Percentiles rank a stretch among this genome's conserved stretches.
These are phyloP conservation scores for Quercus parvula DNA, from an alignment of 306 rosid genomes.

Conservation along the genomic window DNA sequence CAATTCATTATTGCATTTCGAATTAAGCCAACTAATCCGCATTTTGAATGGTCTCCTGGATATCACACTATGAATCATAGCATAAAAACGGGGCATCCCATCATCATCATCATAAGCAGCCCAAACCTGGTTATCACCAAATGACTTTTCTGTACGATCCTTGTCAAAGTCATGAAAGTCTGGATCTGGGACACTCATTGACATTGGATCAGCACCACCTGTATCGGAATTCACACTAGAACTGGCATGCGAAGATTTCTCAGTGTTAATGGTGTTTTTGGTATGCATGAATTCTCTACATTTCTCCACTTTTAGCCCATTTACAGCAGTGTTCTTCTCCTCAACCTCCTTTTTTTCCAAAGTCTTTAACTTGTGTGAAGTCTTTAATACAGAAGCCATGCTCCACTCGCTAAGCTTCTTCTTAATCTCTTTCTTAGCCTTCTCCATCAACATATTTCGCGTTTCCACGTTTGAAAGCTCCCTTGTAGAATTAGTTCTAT, in stretches of 20 bases:
- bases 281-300: slow-evolving; percentile 19
- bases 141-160: slow-evolving; percentile 76
- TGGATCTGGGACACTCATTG: slow-evolving; percentile 82
- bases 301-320: slow-evolving; percentile 30
- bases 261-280: neutral
- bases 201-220: slow-evolving; percentile 25
- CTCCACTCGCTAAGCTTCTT: slow-evolving; percentile 52
- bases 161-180: slow-evolving; percentile 86
- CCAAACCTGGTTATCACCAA: slow-evolving; percentile 77
- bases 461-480: slow-evolving; percentile 39
- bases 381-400: slow-evolving; percentile 21
- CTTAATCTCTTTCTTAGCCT: slow-evolving; percentile 53
- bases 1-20: slow-evolving; percentile 66
- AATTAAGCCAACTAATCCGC: slow-evolving; percentile 73
- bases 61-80: slow-evolving; percentile 61
- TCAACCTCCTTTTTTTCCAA: slow-evolving; percentile 16
- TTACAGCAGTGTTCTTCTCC: slow-evolving; percentile 12
- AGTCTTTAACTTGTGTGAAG: slow-evolving; percentile 19
- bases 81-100: slow-evolving; percentile 94
- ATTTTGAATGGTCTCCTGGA: slow-evolving; percentile 64
- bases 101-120: slow-evolving; percentile 87
- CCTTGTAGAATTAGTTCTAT: slow-evolving; percentile 27
- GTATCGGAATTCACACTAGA: slow-evolving; percentile 20
- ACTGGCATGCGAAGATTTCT: slow-evolving; percentile 26
- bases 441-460: slow-evolving; percentile 45